These are phyloP conservation scores for Backusella circina DNA, from an alignment of 192 early-diverging fungal species.

Conservation along the genomic window DNA sequence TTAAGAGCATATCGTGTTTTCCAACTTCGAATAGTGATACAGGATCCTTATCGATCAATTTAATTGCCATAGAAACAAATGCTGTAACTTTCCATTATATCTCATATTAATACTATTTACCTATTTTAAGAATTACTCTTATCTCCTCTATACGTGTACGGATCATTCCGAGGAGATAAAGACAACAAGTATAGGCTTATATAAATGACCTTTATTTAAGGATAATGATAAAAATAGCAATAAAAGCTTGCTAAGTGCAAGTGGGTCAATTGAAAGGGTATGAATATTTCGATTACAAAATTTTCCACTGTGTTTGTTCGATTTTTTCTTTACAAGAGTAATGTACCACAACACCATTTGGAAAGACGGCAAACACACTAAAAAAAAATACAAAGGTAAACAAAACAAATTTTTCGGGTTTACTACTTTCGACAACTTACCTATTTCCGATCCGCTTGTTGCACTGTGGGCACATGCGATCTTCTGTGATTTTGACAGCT, in stretches of 20 bases:
- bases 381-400: not conserved
- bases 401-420: not conserved
- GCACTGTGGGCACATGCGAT: conserved; percentile 72
- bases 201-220: conserved; percentile 1
- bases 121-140: not conserved
- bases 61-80: not conserved
- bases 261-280: not conserved
- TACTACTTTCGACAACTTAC: conserved; percentile 23
- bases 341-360: conserved; percentile 70
- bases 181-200: not conserved
- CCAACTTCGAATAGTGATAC: not conserved
- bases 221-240: not conserved
- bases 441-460: conserved; percentile 60
- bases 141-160: conserved; percentile 1
- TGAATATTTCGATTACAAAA: conserved; percentile 1
- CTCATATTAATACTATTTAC: not conserved
- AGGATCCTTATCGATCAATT: not conserved
- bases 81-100: not conserved
- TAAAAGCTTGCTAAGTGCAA: not conserved
- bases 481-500: conserved; percentile 67
- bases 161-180: not conserved
- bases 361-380: conserved; percentile 74
- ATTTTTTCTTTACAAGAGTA: conserved; percentile 66
- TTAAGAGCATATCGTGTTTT: not conserved
- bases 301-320: conserved; percentile 35